Percentiles rank a stretch among this genome's conserved stretches.
These are phyloP conservation scores for Boletus subparvulus DNA, from an alignment of 768 basidiomycete genomes.

Conservation along the genomic window DNA sequence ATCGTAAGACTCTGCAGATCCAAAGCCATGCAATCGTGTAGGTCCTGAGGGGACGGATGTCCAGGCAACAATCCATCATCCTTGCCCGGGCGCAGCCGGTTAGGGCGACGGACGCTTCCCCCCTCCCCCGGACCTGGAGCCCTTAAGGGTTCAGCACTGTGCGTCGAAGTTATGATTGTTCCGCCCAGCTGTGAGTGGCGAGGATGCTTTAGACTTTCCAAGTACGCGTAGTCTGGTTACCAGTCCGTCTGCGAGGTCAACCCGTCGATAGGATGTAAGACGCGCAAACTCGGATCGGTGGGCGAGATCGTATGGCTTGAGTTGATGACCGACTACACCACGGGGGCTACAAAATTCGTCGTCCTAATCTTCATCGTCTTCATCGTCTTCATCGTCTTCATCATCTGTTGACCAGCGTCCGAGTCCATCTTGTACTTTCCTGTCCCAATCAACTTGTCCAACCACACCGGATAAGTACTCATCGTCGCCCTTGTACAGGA, in stretches of 20 bases:
- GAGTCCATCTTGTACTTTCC: background rate
- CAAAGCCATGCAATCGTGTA: too few relatives aligned
- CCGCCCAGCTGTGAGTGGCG: background rate
- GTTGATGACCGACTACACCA: too few relatives aligned
- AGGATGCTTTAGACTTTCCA: background rate
- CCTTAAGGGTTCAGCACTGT: too few relatives aligned
- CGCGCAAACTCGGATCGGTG: too few relatives aligned
- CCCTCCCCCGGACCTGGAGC: too few relatives aligned
- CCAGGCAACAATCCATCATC: too few relatives aligned
- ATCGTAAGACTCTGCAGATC: too few relatives aligned
- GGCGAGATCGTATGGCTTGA: too few relatives aligned
- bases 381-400: background rate
- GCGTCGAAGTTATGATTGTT: too few relatives aligned
- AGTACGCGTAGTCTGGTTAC: background rate
- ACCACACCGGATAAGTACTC: background rate
- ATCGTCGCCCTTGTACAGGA: background rate
- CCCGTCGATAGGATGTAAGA: background rate
- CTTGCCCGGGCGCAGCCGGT: too few relatives aligned
- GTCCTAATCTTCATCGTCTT: background rate
- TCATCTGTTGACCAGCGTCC: background rate
- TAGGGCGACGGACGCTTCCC: too few relatives aligned
- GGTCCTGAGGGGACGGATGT: too few relatives aligned
- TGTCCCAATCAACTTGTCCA: background rate
- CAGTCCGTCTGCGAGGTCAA: background rate
- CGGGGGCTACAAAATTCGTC: background rate